Conservation (phyloP, 805 yeast genomes). For the Starmerella bacillaris region DNA sequence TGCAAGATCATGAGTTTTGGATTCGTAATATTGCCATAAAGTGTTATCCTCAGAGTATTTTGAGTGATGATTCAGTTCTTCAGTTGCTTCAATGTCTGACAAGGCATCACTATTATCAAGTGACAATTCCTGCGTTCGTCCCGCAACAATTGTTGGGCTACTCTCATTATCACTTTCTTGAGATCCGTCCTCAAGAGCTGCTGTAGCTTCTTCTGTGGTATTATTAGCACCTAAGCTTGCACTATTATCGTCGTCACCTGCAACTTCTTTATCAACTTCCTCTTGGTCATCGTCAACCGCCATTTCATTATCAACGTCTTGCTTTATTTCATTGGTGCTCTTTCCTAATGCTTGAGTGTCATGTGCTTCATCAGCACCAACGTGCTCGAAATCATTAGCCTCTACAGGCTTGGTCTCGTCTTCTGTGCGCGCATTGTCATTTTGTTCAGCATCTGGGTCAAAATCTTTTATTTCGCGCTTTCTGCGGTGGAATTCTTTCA, state of each 20-base stretch:
- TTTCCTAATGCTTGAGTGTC: conserved; percentile 90
- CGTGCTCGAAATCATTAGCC: conserved; percentile 40
- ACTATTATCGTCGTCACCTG: conserved; percentile 17
- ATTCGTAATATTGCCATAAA: conserved; percentile 68
- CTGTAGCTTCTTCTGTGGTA: conserved; percentile 14
- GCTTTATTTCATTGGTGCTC: conserved; percentile 42
- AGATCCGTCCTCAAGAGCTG: conserved; percentile 11
- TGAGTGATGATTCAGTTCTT: not conserved
- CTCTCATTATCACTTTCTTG: conserved; percentile 18
- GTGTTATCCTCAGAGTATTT: conserved; percentile 26
- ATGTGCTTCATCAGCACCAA: conserved; percentile 44
- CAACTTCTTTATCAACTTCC: conserved; percentile 18
- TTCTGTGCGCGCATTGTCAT: conserved; percentile 20
- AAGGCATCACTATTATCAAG: conserved; percentile 5
- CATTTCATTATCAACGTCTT: conserved; percentile 41
- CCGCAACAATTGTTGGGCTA: conserved; percentile 7
- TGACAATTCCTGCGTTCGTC: conserved; percentile 2
- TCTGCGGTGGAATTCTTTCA: conserved; percentile 81
- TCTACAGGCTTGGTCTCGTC: too few relatives aligned
- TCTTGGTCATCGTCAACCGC: conserved; percentile 22
- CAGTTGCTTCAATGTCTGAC: not conserved
- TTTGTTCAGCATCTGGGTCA: conserved; percentile 23
- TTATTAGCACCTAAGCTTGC: conserved; percentile 22
- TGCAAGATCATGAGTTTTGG: conserved; percentile 72
- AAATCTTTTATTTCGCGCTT: conserved; percentile 61